Evolutionary conservation across 2,329 filamentous ascomycete species (phyloP).

Genomic region (Pseudogymnoascus sp.): DNA sequence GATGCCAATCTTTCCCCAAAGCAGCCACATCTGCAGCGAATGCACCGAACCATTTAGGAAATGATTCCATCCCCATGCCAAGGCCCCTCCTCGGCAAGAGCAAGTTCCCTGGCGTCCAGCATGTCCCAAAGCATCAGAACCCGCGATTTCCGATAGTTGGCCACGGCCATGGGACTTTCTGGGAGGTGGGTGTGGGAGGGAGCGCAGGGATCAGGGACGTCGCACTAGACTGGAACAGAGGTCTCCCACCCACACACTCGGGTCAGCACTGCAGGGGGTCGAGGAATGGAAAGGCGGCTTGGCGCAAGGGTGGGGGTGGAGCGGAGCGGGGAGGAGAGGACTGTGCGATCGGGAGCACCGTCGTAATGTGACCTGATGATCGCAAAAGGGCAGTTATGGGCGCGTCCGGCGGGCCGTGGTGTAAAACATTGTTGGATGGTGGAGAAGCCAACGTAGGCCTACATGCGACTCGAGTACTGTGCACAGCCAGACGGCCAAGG

Average conservation of each 20-base stretch:
- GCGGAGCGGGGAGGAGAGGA: background rate
- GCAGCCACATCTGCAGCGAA: background rate
- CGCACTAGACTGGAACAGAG: background rate
- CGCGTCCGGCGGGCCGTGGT: constrained; percentile 1
- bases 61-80: background rate
- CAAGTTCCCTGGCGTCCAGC: background rate
- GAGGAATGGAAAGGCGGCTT: background rate
- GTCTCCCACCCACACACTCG: background rate
- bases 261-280: background rate
- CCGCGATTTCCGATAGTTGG: background rate
- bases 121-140: background rate
- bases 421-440: background rate
- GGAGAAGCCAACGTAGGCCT: background rate
- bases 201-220: background rate
- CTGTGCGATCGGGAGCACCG: background rate
- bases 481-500: background rate
- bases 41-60: background rate
- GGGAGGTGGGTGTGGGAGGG: background rate
- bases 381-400: constrained; percentile 2
- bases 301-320: constrained; percentile 1
- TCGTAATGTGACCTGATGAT: background rate
- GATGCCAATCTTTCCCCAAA: background rate
- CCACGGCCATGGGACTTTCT: background rate
- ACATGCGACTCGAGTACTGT: background rate
- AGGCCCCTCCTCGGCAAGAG: background rate